Evolutionary conservation across 306 rosid species (phyloP).

Genomic region (Castanospermum australe): DNA sequence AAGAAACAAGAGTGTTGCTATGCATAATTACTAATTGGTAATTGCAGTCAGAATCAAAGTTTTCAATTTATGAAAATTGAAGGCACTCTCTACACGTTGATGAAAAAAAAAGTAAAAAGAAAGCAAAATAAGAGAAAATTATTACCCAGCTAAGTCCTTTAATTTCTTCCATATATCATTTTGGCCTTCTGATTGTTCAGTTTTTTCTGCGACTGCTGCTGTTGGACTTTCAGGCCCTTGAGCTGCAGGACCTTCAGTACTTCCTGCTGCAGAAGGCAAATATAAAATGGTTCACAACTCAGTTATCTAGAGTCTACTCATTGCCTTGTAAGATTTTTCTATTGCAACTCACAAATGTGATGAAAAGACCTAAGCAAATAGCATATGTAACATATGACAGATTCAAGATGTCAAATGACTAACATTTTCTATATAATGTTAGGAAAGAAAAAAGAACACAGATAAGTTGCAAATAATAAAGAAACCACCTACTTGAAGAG

Average conservation of each 20-base stretch:
- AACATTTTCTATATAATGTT: background rate
- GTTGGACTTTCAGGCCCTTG: conserved; percentile 47
- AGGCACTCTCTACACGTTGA: background rate
- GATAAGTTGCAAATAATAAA: conserved; percentile 12
- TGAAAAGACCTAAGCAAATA: conserved; percentile 12
- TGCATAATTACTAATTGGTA: background rate
- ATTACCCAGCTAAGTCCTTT: conserved; percentile 81
- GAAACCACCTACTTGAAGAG: conserved; percentile 57
- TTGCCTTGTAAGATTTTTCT: conserved; percentile 1
- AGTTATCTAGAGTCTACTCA: conserved; percentile 11
- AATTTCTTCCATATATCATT: conserved; percentile 65
- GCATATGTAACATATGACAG: background rate
- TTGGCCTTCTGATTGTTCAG: conserved; percentile 53
- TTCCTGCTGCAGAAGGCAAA: conserved; percentile 56
- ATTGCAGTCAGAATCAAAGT: background rate
- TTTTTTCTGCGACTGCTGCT: conserved; percentile 47
- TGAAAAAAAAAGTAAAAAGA: background rate
- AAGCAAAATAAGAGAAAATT: conserved; percentile 22
- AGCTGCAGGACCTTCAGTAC: conserved; percentile 46
- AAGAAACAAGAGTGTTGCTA: background rate
- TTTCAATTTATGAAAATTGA: background rate
- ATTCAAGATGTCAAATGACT: conserved; percentile 4
- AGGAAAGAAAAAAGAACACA: background rate
- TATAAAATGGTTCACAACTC: conserved; percentile 25
- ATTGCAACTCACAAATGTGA: conserved; percentile 3